Evolutionary conservation across 345 rosid genomes (phyloP).

Genomic region (Eucalyptus marginata): DNA sequence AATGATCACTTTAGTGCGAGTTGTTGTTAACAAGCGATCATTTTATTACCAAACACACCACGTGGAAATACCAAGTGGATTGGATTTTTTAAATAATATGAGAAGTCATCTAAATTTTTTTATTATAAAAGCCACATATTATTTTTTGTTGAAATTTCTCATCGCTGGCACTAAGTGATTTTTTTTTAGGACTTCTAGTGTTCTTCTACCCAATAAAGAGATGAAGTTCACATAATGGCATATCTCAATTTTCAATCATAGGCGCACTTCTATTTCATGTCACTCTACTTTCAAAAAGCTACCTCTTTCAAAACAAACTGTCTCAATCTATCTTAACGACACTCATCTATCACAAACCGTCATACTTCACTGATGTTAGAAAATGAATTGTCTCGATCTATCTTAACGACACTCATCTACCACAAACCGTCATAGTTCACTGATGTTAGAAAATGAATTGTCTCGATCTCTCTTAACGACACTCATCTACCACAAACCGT

Average conservation of each 20-base stretch:
- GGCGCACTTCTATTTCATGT: background rate
- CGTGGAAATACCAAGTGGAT: no score
- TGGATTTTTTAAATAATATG: no score
- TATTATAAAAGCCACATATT: no score
- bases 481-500: background rate
- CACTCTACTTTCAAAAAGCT: background rate
- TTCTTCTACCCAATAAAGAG: background rate
- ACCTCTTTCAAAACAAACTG: background rate
- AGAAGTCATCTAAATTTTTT: no score
- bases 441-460: background rate
- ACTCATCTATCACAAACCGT: background rate
- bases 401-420: background rate
- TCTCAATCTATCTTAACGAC: background rate
- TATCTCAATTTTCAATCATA: background rate
- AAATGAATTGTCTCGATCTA: background rate
- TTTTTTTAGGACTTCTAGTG: no score
- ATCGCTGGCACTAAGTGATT: rapidly evolving
- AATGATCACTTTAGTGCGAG: rapidly evolving
- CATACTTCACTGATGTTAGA: background rate
- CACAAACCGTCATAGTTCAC: background rate
- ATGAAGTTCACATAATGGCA: background rate
- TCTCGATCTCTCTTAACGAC: background rate
- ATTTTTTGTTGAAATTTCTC: no score
- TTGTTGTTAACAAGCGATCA: rapidly evolving
- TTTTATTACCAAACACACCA: no score